phyloP scores from a whole-genome alignment of 768 basidiomycete species.

The Lentinula aciculospora region DNA sequence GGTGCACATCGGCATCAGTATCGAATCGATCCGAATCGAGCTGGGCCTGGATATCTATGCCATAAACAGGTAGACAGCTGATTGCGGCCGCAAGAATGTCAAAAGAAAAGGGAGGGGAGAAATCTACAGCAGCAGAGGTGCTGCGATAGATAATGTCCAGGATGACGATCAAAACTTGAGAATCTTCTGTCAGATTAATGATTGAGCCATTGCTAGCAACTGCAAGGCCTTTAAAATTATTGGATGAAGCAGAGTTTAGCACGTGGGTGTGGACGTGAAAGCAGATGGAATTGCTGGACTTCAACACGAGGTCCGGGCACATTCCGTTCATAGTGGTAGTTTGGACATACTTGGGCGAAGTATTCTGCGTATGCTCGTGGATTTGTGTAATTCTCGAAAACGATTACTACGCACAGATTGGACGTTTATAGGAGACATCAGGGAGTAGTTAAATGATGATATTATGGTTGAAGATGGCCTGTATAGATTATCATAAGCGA shows the following conservation, averaged over 20 bases:
- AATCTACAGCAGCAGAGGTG: constrained; percentile 20
- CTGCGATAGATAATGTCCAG: constrained; percentile 49
- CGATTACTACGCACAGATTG: background rate
- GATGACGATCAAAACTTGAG: constrained; percentile 46
- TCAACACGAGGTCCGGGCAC: constrained; percentile 23
- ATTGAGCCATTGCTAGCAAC: constrained; percentile 30
- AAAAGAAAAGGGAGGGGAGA: constrained; percentile 20
- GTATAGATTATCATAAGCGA: background rate
- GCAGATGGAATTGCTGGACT: constrained; percentile 55
- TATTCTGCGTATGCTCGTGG: background rate
- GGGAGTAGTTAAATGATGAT: background rate
- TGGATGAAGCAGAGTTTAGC: constrained; percentile 38
- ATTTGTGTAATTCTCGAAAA: background rate
- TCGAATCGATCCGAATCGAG: constrained; percentile 10
- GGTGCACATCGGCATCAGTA: constrained; percentile 19
- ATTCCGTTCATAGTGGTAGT: background rate
- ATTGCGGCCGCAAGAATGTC: constrained; percentile 42
- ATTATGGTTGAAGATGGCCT: background rate
- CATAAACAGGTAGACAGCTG: constrained; percentile 24
- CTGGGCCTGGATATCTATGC: constrained; percentile 16
- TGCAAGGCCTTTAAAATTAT: constrained; percentile 39
- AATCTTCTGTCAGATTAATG: constrained; percentile 25
- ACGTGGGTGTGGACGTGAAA: constrained; percentile 51
- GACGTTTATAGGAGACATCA: background rate
- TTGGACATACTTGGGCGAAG: background rate